Base-by-base conservation (phyloP, 768 basidiomycete species). In the Russula brevipes region DNA sequence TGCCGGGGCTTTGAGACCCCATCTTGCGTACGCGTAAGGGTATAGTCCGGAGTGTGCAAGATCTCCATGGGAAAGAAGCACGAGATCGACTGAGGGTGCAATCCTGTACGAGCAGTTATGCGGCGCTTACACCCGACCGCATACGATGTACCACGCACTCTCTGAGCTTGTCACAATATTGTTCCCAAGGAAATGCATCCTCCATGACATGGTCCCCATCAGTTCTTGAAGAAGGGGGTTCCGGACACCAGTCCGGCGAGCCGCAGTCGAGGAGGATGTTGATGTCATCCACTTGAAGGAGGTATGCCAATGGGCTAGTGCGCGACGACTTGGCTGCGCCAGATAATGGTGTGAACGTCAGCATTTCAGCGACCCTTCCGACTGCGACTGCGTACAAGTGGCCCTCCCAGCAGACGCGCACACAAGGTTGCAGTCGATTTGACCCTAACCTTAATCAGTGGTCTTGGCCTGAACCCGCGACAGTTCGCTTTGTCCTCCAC, bases 371-470 rank as follows among this genome's bases (percentile, higher is more conserved):
- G 54, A 38, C 14, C 33, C 31, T n/a, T 24, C 51, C 16, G 12
- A 56, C 24, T 24, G 24, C 38, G 38, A 39, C 6, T 31, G 38
- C 6, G 24, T 10, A 30, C 7, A 30, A 38, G 24, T 16, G 14
- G 31, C 49, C 30, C 17, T n/a, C n/a, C 42, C 5, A 44, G 42
- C 42, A 5, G 11, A 14, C 10, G 12, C 42, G 42, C 42, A 17
- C 42, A 17, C 24, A 24, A 24, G 24, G 24, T 24, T 24, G 24
- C 24, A 5, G 42, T 44, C 14, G 0, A 44, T 7, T 16, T 94
- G 70, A 85, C 87, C 61, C 96, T 98, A 91, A 99, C 94, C 93
- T 92, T 97, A 24, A 95, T 87, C 61, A 90, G 94, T 16, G 96
- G 93, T 54, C 97, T 94, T 62, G 4, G 3, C 35, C 47, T 24